A percentile compares a stretch with the other conserved stretches of the same genome.
These are phyloP conservation scores for Penicillium italicum DNA, from an alignment of 2,329 filamentous ascomycete genomes.

Conservation along the genomic window DNA sequence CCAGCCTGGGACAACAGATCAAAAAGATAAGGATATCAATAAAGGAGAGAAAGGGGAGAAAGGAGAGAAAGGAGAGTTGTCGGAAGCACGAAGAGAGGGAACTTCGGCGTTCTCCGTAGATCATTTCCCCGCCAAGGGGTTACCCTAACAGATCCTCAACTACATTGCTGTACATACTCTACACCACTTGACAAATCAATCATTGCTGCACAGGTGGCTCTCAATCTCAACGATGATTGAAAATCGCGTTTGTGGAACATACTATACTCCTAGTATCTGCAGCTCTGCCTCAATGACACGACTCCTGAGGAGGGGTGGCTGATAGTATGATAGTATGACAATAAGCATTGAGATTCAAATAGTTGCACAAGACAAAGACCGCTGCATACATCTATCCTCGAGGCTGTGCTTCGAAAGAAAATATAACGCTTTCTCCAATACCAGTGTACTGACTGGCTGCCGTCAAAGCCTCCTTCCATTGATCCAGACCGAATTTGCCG, in stretches of 20 bases:
- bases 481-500: neutral
- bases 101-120: slow-evolving; percentile 13
- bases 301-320: neutral
- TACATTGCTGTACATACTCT: neutral
- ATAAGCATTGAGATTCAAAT: neutral
- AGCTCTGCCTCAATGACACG: neutral
- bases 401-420: neutral
- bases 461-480: neutral
- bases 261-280: neutral
- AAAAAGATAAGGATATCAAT: slow-evolving; percentile 3
- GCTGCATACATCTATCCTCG: neutral
- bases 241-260: neutral
- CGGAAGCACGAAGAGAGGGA: slow-evolving; percentile 7
- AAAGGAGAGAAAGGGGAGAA: slow-evolving; percentile 9
- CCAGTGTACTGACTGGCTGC: neutral
- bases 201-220: neutral
- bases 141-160: neutral
- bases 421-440: neutral
- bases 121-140: slow-evolving; percentile 8
- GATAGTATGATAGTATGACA: neutral
- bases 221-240: neutral
- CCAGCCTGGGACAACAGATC: slow-evolving; percentile 30
- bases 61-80: slow-evolving; percentile 5
- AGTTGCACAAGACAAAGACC: neutral
- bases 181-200: too few relatives aligned